Conservation (phyloP, 495 filamentous ascomycete genomes). For the Aspergillus nidulans region DNA sequence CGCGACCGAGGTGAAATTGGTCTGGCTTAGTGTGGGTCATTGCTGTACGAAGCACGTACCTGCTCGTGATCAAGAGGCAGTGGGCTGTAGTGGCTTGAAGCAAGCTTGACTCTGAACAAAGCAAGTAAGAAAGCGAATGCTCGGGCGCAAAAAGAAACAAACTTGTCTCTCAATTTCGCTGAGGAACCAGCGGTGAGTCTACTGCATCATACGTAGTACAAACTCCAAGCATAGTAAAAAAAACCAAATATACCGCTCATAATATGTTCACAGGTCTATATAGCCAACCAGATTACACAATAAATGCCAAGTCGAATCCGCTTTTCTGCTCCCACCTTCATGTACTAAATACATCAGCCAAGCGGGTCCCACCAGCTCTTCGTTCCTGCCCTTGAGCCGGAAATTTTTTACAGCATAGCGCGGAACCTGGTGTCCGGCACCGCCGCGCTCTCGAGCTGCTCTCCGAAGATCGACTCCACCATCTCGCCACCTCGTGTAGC, state of each 20-base stretch:
- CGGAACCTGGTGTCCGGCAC: slow-evolving; percentile 40
- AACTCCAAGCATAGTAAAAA: not conserved
- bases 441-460: slow-evolving; percentile 31
- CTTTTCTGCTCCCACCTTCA: not conserved
- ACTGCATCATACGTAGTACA: not conserved
- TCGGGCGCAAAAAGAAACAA: not conserved
- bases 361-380: slow-evolving; percentile 1
- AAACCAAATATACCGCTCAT: not conserved
- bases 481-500: slow-evolving; percentile 73
- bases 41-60: not conserved
- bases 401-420: slow-evolving; percentile 34
- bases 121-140: not conserved
- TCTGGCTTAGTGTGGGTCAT: slow-evolving; percentile 4
- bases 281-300: slow-evolving; percentile 4
- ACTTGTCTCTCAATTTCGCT: not conserved
- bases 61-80: not conserved
- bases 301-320: slow-evolving; percentile 3
- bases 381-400: not conserved
- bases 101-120: not conserved
- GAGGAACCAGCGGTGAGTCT: not conserved
- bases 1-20: not conserved
- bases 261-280: not conserved
- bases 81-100: not conserved
- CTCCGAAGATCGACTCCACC: slow-evolving; percentile 68
- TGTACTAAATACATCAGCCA: slow-evolving; percentile 4